These are phyloP conservation scores for Aspergillus oerlinghausenensis DNA, from an alignment of 2,329 filamentous ascomycete species.

Conservation along the genomic window DNA sequence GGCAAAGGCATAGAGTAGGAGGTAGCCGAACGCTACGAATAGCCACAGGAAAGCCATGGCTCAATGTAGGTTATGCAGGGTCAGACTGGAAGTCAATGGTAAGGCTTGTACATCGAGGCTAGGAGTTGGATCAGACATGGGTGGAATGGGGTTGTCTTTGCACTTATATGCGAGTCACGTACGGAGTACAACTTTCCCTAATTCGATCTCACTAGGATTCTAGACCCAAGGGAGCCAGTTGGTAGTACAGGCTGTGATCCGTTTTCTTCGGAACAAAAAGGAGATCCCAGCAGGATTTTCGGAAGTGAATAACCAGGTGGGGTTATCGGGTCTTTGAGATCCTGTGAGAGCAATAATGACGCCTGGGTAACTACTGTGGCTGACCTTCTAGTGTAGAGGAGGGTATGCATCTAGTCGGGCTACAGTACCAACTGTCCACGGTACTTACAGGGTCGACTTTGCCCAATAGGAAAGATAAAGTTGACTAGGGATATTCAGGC, in stretches of 20 bases:
- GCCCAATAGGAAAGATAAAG: neutral
- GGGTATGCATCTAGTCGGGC: neutral
- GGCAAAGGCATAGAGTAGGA: slow-evolving; percentile 34
- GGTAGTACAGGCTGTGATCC: neutral
- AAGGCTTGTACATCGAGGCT: neutral
- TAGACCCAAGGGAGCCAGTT: neutral
- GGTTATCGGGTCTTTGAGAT: neutral
- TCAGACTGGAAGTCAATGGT: neutral
- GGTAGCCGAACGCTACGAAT: slow-evolving; percentile 32
- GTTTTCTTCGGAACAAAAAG: neutral
- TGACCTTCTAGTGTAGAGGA: neutral
- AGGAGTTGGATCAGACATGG: neutral
- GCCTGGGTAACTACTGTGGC: neutral
- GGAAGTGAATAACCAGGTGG: neutral
- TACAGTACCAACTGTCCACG: neutral
- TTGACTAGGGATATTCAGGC: neutral
- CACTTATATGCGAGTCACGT: neutral
- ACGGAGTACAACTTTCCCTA: neutral
- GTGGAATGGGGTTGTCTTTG: neutral
- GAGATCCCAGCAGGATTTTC: neutral
- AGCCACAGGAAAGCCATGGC: slow-evolving; percentile 29
- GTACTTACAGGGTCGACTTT: neutral
- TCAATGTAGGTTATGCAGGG: neutral
- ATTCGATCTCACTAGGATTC: neutral
- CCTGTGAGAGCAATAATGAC: neutral